Evolutionary conservation across 768 basidiomycete species (phyloP), one percentile per base, ranked within the genome.

Genomic region (Pleurotus tuber-regium): DNA sequence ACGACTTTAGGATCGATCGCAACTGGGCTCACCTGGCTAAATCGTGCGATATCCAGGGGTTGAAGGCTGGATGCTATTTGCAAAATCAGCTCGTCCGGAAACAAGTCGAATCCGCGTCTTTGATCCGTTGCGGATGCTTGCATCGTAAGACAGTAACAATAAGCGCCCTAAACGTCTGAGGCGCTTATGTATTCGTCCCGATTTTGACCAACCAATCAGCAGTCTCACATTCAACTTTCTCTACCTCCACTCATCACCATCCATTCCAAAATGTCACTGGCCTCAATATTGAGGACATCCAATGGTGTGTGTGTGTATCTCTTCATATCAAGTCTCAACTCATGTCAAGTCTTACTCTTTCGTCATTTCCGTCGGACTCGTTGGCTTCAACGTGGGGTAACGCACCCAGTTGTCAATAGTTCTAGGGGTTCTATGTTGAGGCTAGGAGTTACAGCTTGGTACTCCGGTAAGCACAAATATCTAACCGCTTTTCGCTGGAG

Each of bases 251-350:
- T 35, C 46, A 23, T 21, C 29, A 46, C 31, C 25, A 24, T 24
- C 23, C 40, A 23, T 48, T n/a, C 29, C 29, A 48, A 31, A 48
- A 48, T 48, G 46, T 48, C 46, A 14, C 5, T 48, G 31, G 12
- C 46, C 46, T 48, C 46, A 35, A 48, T 48, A 48, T 36, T 48
- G 46, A 48, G 46, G 46, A 21, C 46, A 19, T 35, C 46, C 31
- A 48, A 48, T 48, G 46, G 46, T 48, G 25, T 14, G 16, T 26
- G 21, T 23, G 36, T 38, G 36, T 38, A 18, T 6, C 19, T 16
- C n/a, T n/a, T n/a, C n/a, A n/a, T n/a, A n/a, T n/a, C n/a, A n/a
- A n/a, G n/a, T n/a, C n/a, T n/a, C n/a, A n/a, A n/a, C n/a, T n/a
- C n/a, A n/a, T n/a, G n/a, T n/a, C n/a, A n/a, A n/a, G n/a, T n/a